A percentile compares a stretch with the other conserved stretches of the same genome.
These are phyloP conservation scores for Candida glaebosa DNA, from an alignment of 805 yeast genomes.

Conservation along the genomic window DNA sequence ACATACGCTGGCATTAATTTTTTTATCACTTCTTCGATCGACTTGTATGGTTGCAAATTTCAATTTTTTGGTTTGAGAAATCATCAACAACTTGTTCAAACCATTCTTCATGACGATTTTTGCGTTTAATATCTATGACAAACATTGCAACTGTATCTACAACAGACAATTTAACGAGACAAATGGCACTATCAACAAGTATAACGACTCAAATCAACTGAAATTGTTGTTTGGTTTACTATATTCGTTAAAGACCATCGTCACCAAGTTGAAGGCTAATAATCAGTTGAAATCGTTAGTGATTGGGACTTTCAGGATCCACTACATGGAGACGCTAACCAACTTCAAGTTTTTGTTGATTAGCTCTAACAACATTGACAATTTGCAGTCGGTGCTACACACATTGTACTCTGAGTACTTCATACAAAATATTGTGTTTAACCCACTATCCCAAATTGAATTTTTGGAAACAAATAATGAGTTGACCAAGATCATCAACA, in stretches of 20 bases:
- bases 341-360: constrained; percentile 73
- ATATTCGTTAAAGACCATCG: constrained; percentile 73
- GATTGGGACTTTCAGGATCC: constrained; percentile 78
- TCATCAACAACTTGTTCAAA: not conserved
- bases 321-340: constrained; percentile 74
- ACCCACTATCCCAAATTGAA: constrained; percentile 53
- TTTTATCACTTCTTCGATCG: no score
- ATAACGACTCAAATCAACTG: constrained; percentile 65
- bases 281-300: constrained; percentile 51
- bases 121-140: constrained; percentile 87
- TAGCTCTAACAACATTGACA: constrained; percentile 60
- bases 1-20: not conserved
- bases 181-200: constrained; percentile 39
- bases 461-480: constrained; percentile 34
- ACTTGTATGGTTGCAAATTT: not conserved
- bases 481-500: constrained; percentile 40
- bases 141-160: constrained; percentile 87
- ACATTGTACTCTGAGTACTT: constrained; percentile 59
- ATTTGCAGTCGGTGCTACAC: constrained; percentile 51
- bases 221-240: constrained; percentile 84
- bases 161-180: constrained; percentile 53
- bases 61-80: no score
- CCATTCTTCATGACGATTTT: constrained; percentile 52
- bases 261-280: constrained; percentile 45
- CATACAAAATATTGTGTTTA: constrained; percentile 58